Conservation (phyloP, 352 stramenopile genomes). For the Phytopythium ostracodes region DNA sequence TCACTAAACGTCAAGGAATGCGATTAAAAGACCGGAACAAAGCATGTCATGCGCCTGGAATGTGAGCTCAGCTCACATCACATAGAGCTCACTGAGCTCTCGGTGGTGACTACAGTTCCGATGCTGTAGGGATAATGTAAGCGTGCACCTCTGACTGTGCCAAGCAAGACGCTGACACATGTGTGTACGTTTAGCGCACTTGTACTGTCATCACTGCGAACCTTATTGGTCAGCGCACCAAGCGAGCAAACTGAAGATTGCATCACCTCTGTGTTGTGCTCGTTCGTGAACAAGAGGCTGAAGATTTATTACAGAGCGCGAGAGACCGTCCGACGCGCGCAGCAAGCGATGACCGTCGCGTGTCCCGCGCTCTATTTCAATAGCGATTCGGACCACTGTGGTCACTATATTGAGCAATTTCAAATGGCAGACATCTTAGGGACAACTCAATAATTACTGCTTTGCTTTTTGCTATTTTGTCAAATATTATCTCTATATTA, state of each 20-base stretch:
- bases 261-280: background rate
- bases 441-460: too few species aligned
- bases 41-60: too few species aligned
- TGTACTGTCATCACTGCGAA: background rate
- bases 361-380: conserved; percentile 1
- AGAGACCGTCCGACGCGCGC: background rate
- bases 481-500: background rate
- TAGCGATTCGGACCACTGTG: background rate
- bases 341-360: background rate
- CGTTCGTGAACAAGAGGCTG: background rate
- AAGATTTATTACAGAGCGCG: background rate
- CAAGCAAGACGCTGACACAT: too few species aligned
- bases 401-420: background rate
- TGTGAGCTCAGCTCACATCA: too few species aligned
- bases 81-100: too few species aligned
- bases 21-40: too few species aligned
- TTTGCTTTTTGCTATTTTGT: too few species aligned
- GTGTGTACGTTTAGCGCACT: background rate
- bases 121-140: too few species aligned
- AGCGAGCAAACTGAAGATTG: background rate
- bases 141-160: too few species aligned
- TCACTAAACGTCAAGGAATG: too few species aligned
- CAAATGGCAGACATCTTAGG: background rate
- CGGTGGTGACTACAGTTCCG: too few species aligned
- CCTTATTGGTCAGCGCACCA: background rate